Evolutionary conservation across 805 yeast genomes (phyloP), one percentile per base, ranked within the genome.

Genomic region (Wickerhamiella azyma): DNA sequence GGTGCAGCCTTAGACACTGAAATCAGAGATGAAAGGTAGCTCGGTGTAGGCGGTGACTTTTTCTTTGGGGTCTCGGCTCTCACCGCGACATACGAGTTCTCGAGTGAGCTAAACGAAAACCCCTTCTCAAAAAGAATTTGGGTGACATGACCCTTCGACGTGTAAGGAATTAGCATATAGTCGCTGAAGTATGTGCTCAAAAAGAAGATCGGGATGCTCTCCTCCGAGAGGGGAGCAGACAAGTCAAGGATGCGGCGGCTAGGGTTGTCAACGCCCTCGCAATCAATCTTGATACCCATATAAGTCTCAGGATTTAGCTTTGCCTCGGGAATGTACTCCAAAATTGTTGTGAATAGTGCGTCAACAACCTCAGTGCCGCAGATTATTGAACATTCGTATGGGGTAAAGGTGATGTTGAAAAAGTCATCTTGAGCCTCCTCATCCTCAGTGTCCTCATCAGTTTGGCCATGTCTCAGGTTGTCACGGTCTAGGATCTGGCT

Each of bases 161-260:
- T 53, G 32, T 57, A 59, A 0, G 85, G 85, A n/a, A 77, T 67
- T 40, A 79, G 62, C 18, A 79, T 77, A 40, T 75, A 73, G 58
- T 78, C 82, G 36, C 77, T 71, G 58, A 76, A 77, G 59, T 78
- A 80, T 29, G 78, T 75, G 14, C 78, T 70, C 28, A 79, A 59
- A 59, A 78, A 79, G 55, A 76, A 78, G 29, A 79, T 64, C 2
- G 83, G 70, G 26, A 79, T 75, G 14, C 67, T 68, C 40, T 75
- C 74, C 33, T 66, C 64, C 0, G 80, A 70, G n/a, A 79, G 61
- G 0, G 84, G 84, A 43, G 67, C 65, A 1, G 81, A 75, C 35
- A 79, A 60, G 46, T 73, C 74, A 39, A 78, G 58, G 13, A 78
- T 76, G 37, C 79, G 62, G 2, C 55, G 44, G 35, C 69, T 67